Percentiles rank a stretch among this genome's conserved stretches.
phyloP scores from a whole-genome alignment of 352 stramenopile genomes.

The Globisporangium yorkense region DNA sequence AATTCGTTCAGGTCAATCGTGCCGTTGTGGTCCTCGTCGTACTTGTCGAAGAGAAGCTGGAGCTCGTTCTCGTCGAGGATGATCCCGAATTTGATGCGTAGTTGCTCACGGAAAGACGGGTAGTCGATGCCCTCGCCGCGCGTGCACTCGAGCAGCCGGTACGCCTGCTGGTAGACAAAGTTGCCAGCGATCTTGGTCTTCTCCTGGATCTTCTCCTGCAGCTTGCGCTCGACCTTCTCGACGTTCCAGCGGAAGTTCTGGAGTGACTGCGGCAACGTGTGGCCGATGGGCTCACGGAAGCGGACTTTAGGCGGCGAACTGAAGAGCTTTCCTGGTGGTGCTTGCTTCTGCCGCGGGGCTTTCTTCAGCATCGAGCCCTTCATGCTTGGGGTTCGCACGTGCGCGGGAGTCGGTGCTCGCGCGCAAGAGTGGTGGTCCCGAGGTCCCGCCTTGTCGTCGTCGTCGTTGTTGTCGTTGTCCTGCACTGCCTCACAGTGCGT shows the following conservation, averaged over 20 bases:
- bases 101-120: constrained; percentile 61
- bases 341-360: constrained; percentile 5
- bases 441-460: not conserved
- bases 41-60: constrained; percentile 79
- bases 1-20: constrained; percentile 83
- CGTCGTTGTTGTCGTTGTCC: too few species aligned
- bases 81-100: constrained; percentile 76
- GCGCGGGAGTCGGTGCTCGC: not conserved
- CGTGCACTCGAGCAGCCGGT: constrained; percentile 64
- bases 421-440: not conserved
- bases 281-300: constrained; percentile 64
- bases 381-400: constrained; percentile 10
- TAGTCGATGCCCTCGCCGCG: constrained; percentile 79
- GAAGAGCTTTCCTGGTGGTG: constrained; percentile 21
- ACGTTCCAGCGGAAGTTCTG: constrained; percentile 74
- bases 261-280: constrained; percentile 44
- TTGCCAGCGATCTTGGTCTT: constrained; percentile 81
- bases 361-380: constrained; percentile 40
- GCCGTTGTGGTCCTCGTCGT: constrained; percentile 74
- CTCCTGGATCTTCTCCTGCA: constrained; percentile 84
- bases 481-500: too few species aligned
- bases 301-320: constrained; percentile 43
- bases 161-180: constrained; percentile 85
- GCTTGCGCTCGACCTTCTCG: constrained; percentile 74
- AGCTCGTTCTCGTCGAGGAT: constrained; percentile 70